A percentile compares a stretch with the other conserved stretches of the same genome.
Conservation (phyloP, 805 yeast species). For the Sporopachydermia quercuum region DNA sequence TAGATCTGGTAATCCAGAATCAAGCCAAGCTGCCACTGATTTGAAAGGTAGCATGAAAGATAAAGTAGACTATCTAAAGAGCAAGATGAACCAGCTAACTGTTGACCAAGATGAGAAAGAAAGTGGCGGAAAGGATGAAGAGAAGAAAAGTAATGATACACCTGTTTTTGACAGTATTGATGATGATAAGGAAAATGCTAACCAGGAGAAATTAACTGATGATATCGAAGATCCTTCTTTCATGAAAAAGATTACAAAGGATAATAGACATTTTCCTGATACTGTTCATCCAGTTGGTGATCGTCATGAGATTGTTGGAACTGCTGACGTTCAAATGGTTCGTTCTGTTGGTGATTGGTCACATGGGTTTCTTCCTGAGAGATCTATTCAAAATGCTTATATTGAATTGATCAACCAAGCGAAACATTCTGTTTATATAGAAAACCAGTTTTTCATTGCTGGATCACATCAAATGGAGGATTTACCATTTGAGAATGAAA, state of each 20-base stretch:
- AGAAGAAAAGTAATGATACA: not conserved
- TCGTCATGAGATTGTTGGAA: slow-evolving; percentile 1
- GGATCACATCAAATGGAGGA: slow-evolving; percentile 6
- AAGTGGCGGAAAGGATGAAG: not conserved
- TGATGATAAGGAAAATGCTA: slow-evolving; percentile 2
- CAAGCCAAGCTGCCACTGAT: not conserved
- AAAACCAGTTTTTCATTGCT: slow-evolving; percentile 20
- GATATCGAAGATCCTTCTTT: not conserved
- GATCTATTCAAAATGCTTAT: slow-evolving; percentile 7
- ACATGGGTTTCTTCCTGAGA: slow-evolving; percentile 6
- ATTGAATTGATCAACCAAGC: slow-evolving; percentile 12
- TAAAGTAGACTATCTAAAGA: not conserved
- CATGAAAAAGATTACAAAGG: not conserved
- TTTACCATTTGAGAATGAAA: slow-evolving; percentile 5
- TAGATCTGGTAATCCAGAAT: not conserved
- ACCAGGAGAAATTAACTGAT: not conserved
- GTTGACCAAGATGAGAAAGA: not conserved
- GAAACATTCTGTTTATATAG: slow-evolving; percentile 25
- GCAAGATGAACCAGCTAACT: not conserved
- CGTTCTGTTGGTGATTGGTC: slow-evolving; percentile 6
- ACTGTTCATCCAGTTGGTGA: not conserved
- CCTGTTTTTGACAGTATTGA: too few species aligned
- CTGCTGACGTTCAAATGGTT: slow-evolving; percentile 3
- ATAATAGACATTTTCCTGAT: slow-evolving; percentile 1
- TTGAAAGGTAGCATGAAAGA: not conserved